Evolutionary conservation across 495 filamentous ascomycete species (phyloP), one percentile per base, ranked within the genome.

Genomic region (Chlorociboria aeruginascens): DNA sequence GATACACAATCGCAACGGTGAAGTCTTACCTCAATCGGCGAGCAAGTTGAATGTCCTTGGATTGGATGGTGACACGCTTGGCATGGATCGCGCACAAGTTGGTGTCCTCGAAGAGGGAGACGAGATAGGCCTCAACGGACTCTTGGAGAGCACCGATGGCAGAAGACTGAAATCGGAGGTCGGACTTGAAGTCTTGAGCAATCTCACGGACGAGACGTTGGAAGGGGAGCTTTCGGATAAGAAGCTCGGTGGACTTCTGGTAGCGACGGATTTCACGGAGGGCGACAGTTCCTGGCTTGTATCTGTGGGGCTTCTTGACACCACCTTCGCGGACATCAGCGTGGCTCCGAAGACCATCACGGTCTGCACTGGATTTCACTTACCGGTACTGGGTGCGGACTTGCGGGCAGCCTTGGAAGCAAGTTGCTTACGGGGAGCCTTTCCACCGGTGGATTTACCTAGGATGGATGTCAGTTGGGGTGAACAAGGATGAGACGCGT

Each of bases 261-360:
- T 99, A 99, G 66, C 92, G 92, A 89, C 92, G 93, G 69, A 99
- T 99, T 78, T 99, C 92, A 90, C 92, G 92, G 62, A 99, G 92
- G 89, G 92, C 92, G 84, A 99, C 92, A 76, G 92, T 99, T 77
- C 81, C 80, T 67, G 92, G 92, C 90, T 97, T 99, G 70, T 99
- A 99, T 62, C 92, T 83, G 76, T 97, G 93, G 69, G 92, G 92
- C 92, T 99, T 99, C 93, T 99, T 99, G 84, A 99, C 92, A 73
- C 77, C 77, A 55, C 77, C 76, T 62, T 68, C 77, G 9, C 70
- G 76, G 66, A 83, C 80, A 62, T 83, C 83, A 53, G 82, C 83
- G n/a, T n/a, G n/a, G n/a, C n/a, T n/a, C n/a, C n/a, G n/a, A n/a
- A n/a, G n/a, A n/a, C n/a, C n/a, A 79, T 87, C n/a, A n/a, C n/a